Evolutionary conservation across 2,329 filamentous ascomycete genomes (phyloP).

Genomic region (Coniochaeta sp.): DNA sequence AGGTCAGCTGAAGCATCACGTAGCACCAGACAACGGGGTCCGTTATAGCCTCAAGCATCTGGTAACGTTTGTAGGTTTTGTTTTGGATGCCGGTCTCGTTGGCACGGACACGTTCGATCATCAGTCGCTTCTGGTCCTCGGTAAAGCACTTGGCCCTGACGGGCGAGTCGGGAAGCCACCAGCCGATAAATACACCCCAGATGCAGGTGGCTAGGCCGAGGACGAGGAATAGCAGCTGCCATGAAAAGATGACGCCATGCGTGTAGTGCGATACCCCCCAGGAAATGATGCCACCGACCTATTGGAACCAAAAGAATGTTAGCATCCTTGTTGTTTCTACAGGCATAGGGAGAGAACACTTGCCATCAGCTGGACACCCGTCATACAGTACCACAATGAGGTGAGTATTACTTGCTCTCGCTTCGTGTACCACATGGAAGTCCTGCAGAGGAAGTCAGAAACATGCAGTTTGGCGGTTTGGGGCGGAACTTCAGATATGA

Average conservation of each 20-base stretch:
- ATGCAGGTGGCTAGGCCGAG: too few relatives aligned
- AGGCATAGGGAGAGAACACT: neutral
- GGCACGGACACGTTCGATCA: slow-evolving; percentile 26
- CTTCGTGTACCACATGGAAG: slow-evolving; percentile 31
- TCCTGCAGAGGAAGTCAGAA: slow-evolving; percentile 18
- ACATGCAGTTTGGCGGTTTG: too few relatives aligned
- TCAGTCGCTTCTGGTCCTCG: slow-evolving; percentile 16
- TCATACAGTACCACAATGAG: slow-evolving; percentile 10
- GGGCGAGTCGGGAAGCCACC: slow-evolving; percentile 42
- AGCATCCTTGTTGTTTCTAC: neutral
- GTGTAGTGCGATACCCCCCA: slow-evolving; percentile 16
- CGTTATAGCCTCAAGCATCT: slow-evolving; percentile 28
- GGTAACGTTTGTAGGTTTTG: slow-evolving; percentile 25
- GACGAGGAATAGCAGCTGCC: too few relatives aligned
- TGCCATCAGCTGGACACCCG: neutral
- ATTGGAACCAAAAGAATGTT: slow-evolving; percentile 1
- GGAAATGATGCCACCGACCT: slow-evolving; percentile 28
- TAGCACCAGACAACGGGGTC: slow-evolving; percentile 26
- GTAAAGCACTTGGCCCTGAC: slow-evolving; percentile 41
- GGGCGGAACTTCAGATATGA: too few relatives aligned
- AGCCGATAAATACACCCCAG: slow-evolving; percentile 24
- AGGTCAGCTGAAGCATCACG: slow-evolving; percentile 15
- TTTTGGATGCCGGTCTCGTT: slow-evolving; percentile 31
- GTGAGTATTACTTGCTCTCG: slow-evolving; percentile 26
- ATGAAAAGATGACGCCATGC: slow-evolving; percentile 13